Conservation (phyloP, 163 green algal genomes). For the Chlamydomonas reinhardtii region DNA sequence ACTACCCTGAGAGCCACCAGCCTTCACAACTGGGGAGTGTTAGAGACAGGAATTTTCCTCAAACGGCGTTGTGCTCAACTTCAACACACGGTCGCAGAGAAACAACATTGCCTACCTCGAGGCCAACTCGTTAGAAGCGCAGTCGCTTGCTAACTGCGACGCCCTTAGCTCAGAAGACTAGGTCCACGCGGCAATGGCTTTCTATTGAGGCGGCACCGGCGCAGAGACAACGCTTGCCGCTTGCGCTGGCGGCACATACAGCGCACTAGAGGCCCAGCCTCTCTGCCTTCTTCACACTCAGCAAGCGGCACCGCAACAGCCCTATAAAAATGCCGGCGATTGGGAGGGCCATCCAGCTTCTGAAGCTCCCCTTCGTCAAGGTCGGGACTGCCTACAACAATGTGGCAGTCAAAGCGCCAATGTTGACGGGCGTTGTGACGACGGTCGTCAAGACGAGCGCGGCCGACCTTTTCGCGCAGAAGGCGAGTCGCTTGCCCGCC, state of each 20-base stretch:
- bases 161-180: too few relatives aligned
- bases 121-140: too few relatives aligned
- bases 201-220: too few relatives aligned
- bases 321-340: not conserved
- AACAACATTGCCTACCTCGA: too few relatives aligned
- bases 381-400: slow-evolving; percentile 51
- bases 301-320: not conserved
- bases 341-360: not conserved
- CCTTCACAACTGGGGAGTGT: too few relatives aligned
- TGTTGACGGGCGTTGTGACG: slow-evolving; percentile 79
- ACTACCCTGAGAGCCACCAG: too few relatives aligned
- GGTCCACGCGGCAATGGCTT: too few relatives aligned
- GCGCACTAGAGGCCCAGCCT: not conserved
- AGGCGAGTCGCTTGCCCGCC: slow-evolving; percentile 56
- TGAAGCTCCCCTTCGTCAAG: slow-evolving; percentile 46
- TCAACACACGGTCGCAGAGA: too few relatives aligned
- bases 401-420: slow-evolving; percentile 41
- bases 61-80: too few relatives aligned
- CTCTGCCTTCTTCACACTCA: not conserved
- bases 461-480: slow-evolving; percentile 88
- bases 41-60: too few relatives aligned
- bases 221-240: not conserved
- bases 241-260: slow-evolving; percentile 46
- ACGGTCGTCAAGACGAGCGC: slow-evolving; percentile 86
- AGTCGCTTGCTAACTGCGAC: too few relatives aligned